phyloP scores from a whole-genome alignment of 768 basidiomycete species.

The Podaxis sp. region DNA sequence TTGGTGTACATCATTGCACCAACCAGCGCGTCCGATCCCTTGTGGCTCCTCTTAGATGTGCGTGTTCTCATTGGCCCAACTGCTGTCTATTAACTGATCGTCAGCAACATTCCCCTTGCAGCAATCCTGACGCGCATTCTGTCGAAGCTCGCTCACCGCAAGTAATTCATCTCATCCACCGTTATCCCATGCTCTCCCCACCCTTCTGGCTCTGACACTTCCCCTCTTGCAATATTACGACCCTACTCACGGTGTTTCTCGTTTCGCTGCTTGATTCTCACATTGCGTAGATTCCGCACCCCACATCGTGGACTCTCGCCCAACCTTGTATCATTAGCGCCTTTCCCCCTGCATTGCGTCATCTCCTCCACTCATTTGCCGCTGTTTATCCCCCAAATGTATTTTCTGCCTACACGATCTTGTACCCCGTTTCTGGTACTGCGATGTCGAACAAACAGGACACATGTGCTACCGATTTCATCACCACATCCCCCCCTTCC shows the following conservation, averaged over 20 bases:
- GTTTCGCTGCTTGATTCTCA: neutral
- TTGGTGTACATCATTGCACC: conserved; percentile 24
- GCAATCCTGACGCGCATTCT: conserved; percentile 5
- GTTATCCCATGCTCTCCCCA: neutral
- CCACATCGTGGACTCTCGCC: neutral
- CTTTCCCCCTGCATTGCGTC: neutral
- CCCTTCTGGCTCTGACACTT: conserved; percentile 1
- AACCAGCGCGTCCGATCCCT: conserved; percentile 7
- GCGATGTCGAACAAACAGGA: neutral
- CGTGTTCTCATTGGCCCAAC: neutral
- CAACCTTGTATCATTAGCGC: neutral
- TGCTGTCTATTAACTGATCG: neutral
- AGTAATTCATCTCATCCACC: conserved; percentile 7
- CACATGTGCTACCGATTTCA: neutral
- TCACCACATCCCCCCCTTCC: neutral
- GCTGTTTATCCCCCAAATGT: neutral
- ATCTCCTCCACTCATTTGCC: neutral
- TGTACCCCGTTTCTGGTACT: neutral
- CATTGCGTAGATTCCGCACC: neutral
- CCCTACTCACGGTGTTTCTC: neutral
- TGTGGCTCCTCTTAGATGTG: conserved; percentile 17
- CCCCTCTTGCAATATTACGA: neutral
- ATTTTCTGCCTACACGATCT: neutral
- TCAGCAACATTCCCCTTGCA: neutral
- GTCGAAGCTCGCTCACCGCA: conserved; percentile 9